Conservation (phyloP, 345 rosid species). For the Pugionium cornutum region DNA sequence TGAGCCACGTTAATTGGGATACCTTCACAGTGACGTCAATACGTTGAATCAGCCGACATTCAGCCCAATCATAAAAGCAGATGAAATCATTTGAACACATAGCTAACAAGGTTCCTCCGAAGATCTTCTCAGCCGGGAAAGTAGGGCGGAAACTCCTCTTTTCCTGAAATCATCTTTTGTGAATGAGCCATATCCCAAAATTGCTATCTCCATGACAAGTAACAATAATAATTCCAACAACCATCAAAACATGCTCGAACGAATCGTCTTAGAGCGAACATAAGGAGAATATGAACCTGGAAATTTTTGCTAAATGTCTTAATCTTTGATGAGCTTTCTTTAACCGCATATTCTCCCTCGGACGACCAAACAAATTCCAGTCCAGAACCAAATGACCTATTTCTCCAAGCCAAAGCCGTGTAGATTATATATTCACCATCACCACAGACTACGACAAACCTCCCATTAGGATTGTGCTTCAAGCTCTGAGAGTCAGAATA, state of each 20-base stretch:
- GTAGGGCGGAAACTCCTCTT: slow-evolving; percentile 89
- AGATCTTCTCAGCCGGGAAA: slow-evolving; percentile 87
- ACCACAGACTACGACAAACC: slow-evolving; percentile 98
- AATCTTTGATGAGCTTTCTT: slow-evolving; percentile 94
- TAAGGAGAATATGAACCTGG: slow-evolving; percentile 59
- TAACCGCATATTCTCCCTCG: slow-evolving; percentile 96
- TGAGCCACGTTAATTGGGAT: slow-evolving; percentile 29
- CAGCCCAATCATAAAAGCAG: slow-evolving; percentile 99
- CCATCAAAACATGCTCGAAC: slow-evolving; percentile 8
- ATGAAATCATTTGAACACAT: slow-evolving; percentile 98
- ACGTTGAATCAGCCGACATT: slow-evolving; percentile 93
- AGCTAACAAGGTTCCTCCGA: slow-evolving; percentile 90
- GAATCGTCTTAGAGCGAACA: slow-evolving; percentile 1
- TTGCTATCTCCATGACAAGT: slow-evolving; percentile 12
- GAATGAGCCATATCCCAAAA: slow-evolving; percentile 23
- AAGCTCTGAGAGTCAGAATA: slow-evolving; percentile 61
- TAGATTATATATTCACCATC: slow-evolving; percentile 98
- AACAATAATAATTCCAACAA: slow-evolving; percentile 8
- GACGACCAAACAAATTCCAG: slow-evolving; percentile 96
- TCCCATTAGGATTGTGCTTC: slow-evolving; percentile 97
- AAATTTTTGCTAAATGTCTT: slow-evolving; percentile 89
- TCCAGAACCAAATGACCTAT: slow-evolving; percentile 98
- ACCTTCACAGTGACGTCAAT: slow-evolving; percentile 98
- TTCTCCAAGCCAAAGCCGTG: slow-evolving; percentile 99
- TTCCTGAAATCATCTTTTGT: slow-evolving; percentile 61